Base-by-base conservation (phyloP, 164 flowering plant species). In the Warburgia ugandensis region DNA sequence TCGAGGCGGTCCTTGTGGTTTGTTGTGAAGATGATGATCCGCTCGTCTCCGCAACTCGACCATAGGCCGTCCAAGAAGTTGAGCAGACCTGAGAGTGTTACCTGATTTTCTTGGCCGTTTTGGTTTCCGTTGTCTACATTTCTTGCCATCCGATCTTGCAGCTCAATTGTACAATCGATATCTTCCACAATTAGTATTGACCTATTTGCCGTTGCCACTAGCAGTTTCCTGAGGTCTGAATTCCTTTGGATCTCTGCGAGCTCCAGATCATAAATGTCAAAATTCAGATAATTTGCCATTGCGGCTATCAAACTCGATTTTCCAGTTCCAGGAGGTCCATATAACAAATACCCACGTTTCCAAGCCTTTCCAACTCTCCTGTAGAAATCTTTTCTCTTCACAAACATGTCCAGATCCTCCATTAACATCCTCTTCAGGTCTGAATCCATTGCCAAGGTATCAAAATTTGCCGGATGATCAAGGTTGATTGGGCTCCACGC, bases 261-360 rank as follows among this genome's bases (percentile, higher is more conserved):
- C 27, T 84, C 86, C 71, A 84, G 49, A 17, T 76, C 3, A n/a
- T n/a, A n/a, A n/a, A n/a, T n/a, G n/a, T n/a, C n/a, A n/a, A n/a
- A n/a, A n/a, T n/a, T n/a, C n/a, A 84, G 71, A 29, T 78, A 71
- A 56, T 84, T 84, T 17, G 89, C 84, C 74, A 84, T 76, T 30
- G 86, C 83, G 5, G 84, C 94, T 2, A 84, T 71, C 73, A 81
- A 65, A 48, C 84, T 84, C 22, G 89, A 79, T 42, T 84, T 81
- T 14, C 89, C 94, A 0, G 84, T 84, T 0, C 94, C 84, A 1
- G 88, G 55, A 25, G 79, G 81, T 60, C 88, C 87, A 0, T 85
- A 64, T 79, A 81, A 87, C 87, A 79, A 23, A 82, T 80, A n/a
- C n/a, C n/a, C n/a, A n/a, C n/a, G n/a, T n/a, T n/a, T n/a, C n/a